Base-by-base conservation (phyloP, 2,329 filamentous ascomycete species). In the Falciphora oryzae region DNA sequence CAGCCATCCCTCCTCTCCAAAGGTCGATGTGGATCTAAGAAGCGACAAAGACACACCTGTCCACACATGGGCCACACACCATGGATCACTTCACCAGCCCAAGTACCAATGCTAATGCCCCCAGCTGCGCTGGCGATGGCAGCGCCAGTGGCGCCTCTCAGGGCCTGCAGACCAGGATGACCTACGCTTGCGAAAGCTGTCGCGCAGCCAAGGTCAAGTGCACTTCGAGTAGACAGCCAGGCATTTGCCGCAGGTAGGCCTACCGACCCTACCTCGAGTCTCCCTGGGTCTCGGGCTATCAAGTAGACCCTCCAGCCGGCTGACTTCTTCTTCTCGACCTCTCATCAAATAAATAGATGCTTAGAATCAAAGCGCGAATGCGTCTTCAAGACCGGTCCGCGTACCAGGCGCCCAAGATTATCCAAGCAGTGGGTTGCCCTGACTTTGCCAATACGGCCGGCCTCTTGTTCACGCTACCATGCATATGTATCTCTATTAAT, bases 181-280 rank as follows among this genome's bases (percentile, higher is more conserved):
- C 73, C 75, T 77, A 85, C 74, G 76, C 83, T 27, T 85, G 83
- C 65, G 83, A 85, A 71, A 80, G 81, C 2, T 85, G 83, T 67
- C 75, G 83, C 64, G 76, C 74, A 14, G 80, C 82, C 65, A 86
- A 85, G 74, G 76, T 84, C 28, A 83, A 80, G 65, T 86, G 83
- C 67, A 79, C 79, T 66, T 73, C 79, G 5, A 80, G 80, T 65
- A 75, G 76, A 31, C 78, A 81, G 68, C 73, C 77, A 3, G 78
- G 77, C 14, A 80, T 83, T 35, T 86, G 83, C 70, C 79, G 78
- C 71, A 80, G 81, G 83, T 85, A 75, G 28, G 7, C 22, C 53
- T 25, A 18, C 38, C 16, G 31, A n/a, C 31, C 28, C 57, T 50
- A 11, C 22, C 58, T 44, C 60, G 59, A 32, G n/a, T 58, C 14